Evolutionary conservation across 2,329 filamentous ascomycete genomes (phyloP), one percentile per base, ranked within the genome.

Genomic region (Penicillium olsonii): DNA sequence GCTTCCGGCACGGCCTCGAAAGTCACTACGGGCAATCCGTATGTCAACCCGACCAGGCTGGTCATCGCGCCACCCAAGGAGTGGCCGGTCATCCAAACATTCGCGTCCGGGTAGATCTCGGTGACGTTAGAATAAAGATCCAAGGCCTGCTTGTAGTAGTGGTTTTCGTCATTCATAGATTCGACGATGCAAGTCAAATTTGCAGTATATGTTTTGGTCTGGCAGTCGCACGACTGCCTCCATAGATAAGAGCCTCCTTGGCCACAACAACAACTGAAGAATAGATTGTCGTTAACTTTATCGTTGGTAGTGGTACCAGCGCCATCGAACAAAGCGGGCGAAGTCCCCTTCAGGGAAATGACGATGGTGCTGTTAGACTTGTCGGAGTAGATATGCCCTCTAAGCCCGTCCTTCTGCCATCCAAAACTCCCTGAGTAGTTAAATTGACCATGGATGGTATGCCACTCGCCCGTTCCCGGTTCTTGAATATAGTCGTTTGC

Each of bases 241-340:
- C 91, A 96, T 14, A 91, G 84, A 74, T 86, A 91, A 56, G 91
- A 90, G 0, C 92, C 91, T 62, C 95, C 92, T 72, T 96, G 91
- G 4, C 85, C 94, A 72, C 94, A 99, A 71, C 94, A 99, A 74
- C 94, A 99, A 66, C 92, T 95, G 75, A 96, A 96, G 72, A 95
- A 96, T 9, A 99, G 79, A 67, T 99, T 99, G 72, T 99, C 94
- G 68, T 97, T 99, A 64, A 92, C 78, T 75, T 99, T 99, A 75
- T 99, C 94, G 60, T 96, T 96, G 20, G 91, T 95, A 0, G 92
- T 97, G 1, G 94, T 97, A 43, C 92, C 92, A 31, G 92, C 88
- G n/a, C 94, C 94, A 68, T 97, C 92, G 66, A 96, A 97, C 3
- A 97, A 85, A 11, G 94, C 92, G 2, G 87, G 84, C 1, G 87